Evolutionary conservation across 2,329 filamentous ascomycete genomes (phyloP).

Genomic region (Zymoseptoria pseudotritici): DNA sequence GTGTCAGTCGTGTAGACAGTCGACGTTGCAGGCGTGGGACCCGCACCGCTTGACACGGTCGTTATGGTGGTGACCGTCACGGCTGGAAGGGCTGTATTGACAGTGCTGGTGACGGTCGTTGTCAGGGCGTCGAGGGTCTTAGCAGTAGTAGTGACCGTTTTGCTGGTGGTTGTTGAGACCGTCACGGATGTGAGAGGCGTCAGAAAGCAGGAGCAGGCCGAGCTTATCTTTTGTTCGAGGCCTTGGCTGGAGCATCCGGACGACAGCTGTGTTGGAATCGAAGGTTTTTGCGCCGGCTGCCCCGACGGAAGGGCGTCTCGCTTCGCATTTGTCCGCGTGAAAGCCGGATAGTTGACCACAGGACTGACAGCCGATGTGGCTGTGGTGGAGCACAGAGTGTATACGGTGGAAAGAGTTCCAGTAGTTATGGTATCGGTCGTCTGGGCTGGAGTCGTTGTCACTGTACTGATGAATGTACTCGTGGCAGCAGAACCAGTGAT

Average conservation of each 20-base stretch:
- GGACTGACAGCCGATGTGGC: background rate
- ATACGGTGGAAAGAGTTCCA: background rate
- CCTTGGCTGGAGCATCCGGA: background rate
- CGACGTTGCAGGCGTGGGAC: background rate
- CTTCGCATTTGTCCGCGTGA: background rate
- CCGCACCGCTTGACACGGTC: background rate
- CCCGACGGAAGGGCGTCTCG: background rate
- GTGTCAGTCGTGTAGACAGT: conserved; percentile 6
- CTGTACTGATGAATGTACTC: background rate
- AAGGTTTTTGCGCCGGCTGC: background rate
- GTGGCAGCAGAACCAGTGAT: background rate
- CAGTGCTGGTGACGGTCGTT: background rate
- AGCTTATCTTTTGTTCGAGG: conserved; percentile 2
- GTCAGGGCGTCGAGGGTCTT: background rate
- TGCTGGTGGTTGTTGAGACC: background rate
- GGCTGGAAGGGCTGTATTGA: background rate
- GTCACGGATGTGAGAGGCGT: conserved; percentile 1
- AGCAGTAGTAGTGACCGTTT: background rate
- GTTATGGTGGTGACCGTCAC: background rate
- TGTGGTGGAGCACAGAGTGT: background rate
- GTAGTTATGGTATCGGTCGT: background rate
- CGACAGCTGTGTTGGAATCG: background rate
- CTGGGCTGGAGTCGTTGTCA: background rate
- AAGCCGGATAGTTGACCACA: background rate
- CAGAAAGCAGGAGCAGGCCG: conserved; percentile 5